phyloP scores from a whole-genome alignment of 768 basidiomycete genomes.

The Boletus subcaerulescens region DNA sequence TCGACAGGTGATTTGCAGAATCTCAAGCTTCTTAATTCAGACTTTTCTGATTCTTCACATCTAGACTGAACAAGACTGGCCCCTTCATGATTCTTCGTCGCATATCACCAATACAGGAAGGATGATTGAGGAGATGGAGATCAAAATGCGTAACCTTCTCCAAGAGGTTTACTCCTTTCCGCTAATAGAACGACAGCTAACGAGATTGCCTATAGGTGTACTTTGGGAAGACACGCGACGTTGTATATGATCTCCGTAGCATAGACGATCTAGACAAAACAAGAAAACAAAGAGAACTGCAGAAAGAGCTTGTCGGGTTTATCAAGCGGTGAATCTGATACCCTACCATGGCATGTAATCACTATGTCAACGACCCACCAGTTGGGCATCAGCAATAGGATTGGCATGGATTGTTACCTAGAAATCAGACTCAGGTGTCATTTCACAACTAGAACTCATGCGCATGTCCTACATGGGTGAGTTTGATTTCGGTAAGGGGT shows the following conservation, averaged over 20 bases:
- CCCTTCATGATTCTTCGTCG: slow-evolving; percentile 72
- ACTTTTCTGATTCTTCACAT: slow-evolving; percentile 6
- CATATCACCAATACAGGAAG: slow-evolving; percentile 93
- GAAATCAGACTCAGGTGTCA: slow-evolving; percentile 3
- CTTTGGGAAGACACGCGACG: slow-evolving; percentile 95
- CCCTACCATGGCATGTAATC: slow-evolving; percentile 11
- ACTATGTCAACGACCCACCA: slow-evolving; percentile 24
- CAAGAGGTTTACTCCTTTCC: slow-evolving; percentile 58
- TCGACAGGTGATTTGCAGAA: slow-evolving; percentile 65
- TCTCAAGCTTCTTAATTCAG: slow-evolving; percentile 4
- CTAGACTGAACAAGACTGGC: slow-evolving; percentile 84
- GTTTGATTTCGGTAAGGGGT: slow-evolving; percentile 80
- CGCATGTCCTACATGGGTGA: slow-evolving; percentile 60
- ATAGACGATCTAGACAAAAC: slow-evolving; percentile 82
- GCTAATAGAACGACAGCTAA: slow-evolving; percentile 10
- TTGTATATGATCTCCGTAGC: slow-evolving; percentile 89
- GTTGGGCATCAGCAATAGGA: slow-evolving; percentile 79
- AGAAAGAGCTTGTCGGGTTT: slow-evolving; percentile 87
- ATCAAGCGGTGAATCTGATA: slow-evolving; percentile 58
- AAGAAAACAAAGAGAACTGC: slow-evolving; percentile 76
- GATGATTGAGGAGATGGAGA: slow-evolving; percentile 99
- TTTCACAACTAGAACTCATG: neutral
- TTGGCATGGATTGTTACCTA: slow-evolving; percentile 92
- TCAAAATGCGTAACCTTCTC: slow-evolving; percentile 95
- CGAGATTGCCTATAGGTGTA: slow-evolving; percentile 57